Base-by-base conservation (phyloP, 495 filamentous ascomycete species). In the Chaetomium fimeti region DNA sequence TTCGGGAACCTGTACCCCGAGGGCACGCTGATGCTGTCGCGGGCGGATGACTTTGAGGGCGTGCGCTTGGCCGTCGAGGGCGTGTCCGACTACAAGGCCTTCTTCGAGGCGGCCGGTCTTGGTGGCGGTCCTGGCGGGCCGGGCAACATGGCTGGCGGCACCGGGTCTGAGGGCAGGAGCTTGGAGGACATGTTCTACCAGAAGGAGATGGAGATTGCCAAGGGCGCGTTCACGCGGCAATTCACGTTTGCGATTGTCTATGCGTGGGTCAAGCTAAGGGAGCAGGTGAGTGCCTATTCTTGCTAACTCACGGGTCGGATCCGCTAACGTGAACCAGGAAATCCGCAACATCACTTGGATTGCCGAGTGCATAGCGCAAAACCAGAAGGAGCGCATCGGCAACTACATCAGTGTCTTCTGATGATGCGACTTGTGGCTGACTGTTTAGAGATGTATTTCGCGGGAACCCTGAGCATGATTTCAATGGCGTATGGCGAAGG, bases 261-360 rank as follows among this genome's bases (percentile, higher is more conserved):
- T 74, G 92, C 91, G 9, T 99, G 95, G 95, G 91, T 99, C 57
- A 97, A 96, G 81, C 76, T 99, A 69, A 87, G 91, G 75, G 94
- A 99, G 75, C 94, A 98, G 87, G 93, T 97, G 80, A 77, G 87
- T 72, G 42, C 29, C 18, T 51, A 0, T 9, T n/a, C 20, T 5
- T 6, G 6, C 8, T 9, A 9, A 0, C n/a, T 8, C n/a, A 3
- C 24, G 18, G 20, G 45, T 49, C 20, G 18, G 0, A 24, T 32
- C 25, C 53, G 29, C 43, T 57, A 51, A 45, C 40, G 13, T 28
- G 11, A 25, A 5, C 18, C 64, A 96, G 94, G 94, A 99, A 89
- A 96, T 98, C 74, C 90, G 94, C 45, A 99, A 99, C 72, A 94
- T 99, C 71, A 98, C 93, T 53, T 99, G 94, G 94, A 99, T 99